phyloP scores from a whole-genome alignment of 768 basidiomycete species.

The Scleroderma citrinum region DNA sequence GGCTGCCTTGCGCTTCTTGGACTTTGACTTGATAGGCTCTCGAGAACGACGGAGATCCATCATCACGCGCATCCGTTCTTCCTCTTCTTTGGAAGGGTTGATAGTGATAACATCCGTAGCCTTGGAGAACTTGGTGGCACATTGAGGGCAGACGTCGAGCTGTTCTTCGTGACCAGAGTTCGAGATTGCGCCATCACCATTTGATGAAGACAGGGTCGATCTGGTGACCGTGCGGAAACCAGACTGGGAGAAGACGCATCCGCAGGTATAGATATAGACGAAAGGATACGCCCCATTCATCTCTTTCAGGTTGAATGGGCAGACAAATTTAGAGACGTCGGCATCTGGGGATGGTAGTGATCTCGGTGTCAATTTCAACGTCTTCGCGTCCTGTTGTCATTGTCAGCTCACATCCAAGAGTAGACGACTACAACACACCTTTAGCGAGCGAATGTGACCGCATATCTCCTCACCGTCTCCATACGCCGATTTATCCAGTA shows the following conservation, averaged over 20 bases:
- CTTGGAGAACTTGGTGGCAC: slow-evolving; percentile 61
- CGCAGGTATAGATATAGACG: slow-evolving; percentile 79
- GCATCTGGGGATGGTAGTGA: slow-evolving; percentile 39
- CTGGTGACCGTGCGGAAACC: slow-evolving; percentile 58
- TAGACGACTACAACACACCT: too few species aligned
- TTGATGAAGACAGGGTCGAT: slow-evolving; percentile 23
- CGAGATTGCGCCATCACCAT: slow-evolving; percentile 9
- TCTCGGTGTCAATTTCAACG: slow-evolving; percentile 75
- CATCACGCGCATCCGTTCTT: slow-evolving; percentile 45
- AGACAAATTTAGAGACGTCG: slow-evolving; percentile 72
- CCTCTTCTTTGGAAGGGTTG: slow-evolving; percentile 69
- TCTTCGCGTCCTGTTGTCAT: slow-evolving; percentile 69
- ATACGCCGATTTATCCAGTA: slow-evolving; percentile 76
- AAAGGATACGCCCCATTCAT: slow-evolving; percentile 92
- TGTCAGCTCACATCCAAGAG: too few species aligned
- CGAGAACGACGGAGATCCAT: slow-evolving; percentile 56
- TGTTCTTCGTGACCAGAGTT: slow-evolving; percentile 18
- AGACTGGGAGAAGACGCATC: slow-evolving; percentile 86
- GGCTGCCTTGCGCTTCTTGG: slow-evolving; percentile 59
- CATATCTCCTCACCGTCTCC: slow-evolving; percentile 92
- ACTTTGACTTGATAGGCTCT: slow-evolving; percentile 47
- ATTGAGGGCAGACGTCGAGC: slow-evolving; percentile 70
- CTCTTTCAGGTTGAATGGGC: slow-evolving; percentile 88
- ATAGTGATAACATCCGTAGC: slow-evolving; percentile 51
- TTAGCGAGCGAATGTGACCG: slow-evolving; percentile 84